These are phyloP conservation scores for Phytophthora litchii DNA, from an alignment of 352 stramenopile genomes.

Conservation along the genomic window DNA sequence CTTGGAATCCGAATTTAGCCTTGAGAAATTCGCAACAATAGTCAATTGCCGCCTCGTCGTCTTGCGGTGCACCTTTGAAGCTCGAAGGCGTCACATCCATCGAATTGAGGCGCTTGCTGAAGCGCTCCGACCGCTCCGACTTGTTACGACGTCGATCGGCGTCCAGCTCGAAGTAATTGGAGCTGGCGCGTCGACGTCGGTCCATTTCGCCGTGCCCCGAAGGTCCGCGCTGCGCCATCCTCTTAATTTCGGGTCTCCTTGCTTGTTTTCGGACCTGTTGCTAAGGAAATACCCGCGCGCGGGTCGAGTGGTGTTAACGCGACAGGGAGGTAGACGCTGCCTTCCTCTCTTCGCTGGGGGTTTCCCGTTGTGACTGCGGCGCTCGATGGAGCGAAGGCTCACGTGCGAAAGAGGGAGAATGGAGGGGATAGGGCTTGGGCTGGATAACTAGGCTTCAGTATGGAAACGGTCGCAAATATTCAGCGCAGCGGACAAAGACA, in stretches of 20 bases:
- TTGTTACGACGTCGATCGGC: conserved; percentile 75
- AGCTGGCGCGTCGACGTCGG: conserved; percentile 67
- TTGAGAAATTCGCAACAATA: conserved; percentile 83
- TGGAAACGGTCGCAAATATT: conserved; percentile 38
- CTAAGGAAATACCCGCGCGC: conserved; percentile 14
- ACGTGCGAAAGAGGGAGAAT: conserved; percentile 29
- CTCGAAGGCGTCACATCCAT: conserved; percentile 53
- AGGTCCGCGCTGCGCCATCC: conserved; percentile 37
- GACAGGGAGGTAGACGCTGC: conserved; percentile 22
- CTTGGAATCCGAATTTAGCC: conserved; percentile 85
- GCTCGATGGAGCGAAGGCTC: conserved; percentile 11
- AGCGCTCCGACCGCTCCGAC: conserved; percentile 68
- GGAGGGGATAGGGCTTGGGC: conserved; percentile 1
- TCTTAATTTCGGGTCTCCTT: not conserved
- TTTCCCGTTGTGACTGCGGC: conserved; percentile 35
- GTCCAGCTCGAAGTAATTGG: conserved; percentile 86
- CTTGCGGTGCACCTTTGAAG: conserved; percentile 58
- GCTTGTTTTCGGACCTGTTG: not conserved
- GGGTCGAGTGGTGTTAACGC: conserved; percentile 22
- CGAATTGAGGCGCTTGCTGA: conserved; percentile 57
- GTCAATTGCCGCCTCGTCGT: conserved; percentile 85
- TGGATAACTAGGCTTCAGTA: conserved; percentile 12
- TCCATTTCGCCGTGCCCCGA: conserved; percentile 42
- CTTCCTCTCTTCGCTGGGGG: conserved; percentile 22
- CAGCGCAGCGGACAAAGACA: conserved; percentile 23